A percentile compares a stretch with the other conserved stretches of the same genome.
Evolutionary conservation across 2,329 filamentous ascomycete genomes (phyloP).

Genomic region (Aspergillus pseudoterreus): DNA sequence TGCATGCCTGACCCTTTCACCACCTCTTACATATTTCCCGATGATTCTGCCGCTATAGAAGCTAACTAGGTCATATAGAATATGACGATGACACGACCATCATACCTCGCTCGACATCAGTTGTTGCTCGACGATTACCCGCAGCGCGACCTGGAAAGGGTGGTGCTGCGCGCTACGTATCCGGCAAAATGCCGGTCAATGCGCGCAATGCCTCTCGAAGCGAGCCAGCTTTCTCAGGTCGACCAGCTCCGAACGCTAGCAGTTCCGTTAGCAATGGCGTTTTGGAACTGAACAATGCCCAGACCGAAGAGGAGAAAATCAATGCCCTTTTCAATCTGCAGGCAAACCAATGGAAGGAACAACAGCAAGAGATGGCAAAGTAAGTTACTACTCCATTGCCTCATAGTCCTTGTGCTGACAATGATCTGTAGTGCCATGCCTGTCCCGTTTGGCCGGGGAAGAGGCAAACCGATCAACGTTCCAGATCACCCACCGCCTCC

Average conservation of each 20-base stretch:
- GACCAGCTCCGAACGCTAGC: slow-evolving; percentile 30
- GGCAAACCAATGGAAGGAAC: slow-evolving; percentile 86
- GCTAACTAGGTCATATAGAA: slow-evolving; percentile 51
- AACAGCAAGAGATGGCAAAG: slow-evolving; percentile 91
- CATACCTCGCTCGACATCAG: slow-evolving; percentile 89
- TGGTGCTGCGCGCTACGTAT: slow-evolving; percentile 89
- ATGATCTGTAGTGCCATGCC: slow-evolving; percentile 41
- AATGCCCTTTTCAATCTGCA: slow-evolving; percentile 87
- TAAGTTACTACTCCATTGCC: slow-evolving; percentile 34
- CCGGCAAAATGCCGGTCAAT: slow-evolving; percentile 87
- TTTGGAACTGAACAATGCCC: slow-evolving; percentile 67
- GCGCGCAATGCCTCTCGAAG: slow-evolving; percentile 74
- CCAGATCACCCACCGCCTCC: slow-evolving; percentile 90
- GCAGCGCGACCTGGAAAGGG: slow-evolving; percentile 82
- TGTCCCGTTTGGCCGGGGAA: slow-evolving; percentile 38
- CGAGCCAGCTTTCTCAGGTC: slow-evolving; percentile 50
- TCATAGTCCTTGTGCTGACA: slow-evolving; percentile 22
- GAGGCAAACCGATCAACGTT: slow-evolving; percentile 57
- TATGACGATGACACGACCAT: slow-evolving; percentile 98
- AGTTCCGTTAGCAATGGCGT: slow-evolving; percentile 52
- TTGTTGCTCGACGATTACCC: slow-evolving; percentile 82
- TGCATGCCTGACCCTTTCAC: not conserved
- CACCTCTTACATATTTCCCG: not conserved
- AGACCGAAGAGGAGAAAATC: slow-evolving; percentile 93
- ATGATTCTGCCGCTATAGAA: not conserved